Evolutionary conservation across 1,139 yeast species (phyloP), one percentile per base, ranked within the genome.

Genomic region (Blastobotrys elegans): DNA sequence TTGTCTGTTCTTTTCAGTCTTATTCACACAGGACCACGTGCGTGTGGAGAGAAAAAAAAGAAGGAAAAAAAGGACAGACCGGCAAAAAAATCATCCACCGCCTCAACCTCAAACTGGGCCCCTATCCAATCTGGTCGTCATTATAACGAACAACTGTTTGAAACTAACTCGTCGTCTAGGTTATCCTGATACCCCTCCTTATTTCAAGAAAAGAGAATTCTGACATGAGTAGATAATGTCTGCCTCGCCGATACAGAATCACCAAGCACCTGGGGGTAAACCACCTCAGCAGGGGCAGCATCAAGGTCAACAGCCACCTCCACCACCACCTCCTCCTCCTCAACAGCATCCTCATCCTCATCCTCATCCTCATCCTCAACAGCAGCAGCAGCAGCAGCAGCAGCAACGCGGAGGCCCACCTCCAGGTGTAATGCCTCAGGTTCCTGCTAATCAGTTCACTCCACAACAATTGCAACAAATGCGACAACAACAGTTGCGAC

Each of bases 171-270:
- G n/a, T n/a, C n/a, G n/a, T n/a, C n/a, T n/a, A n/a, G n/a, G n/a
- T n/a, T n/a, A n/a, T n/a, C n/a, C n/a, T n/a, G n/a, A n/a, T n/a
- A n/a, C n/a, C n/a, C n/a, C n/a, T n/a, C n/a, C n/a, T n/a, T n/a
- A n/a, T n/a, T n/a, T n/a, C n/a, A n/a, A n/a, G n/a, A 27, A 27
- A 27, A 27, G 30, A 8, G 8, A 27, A 5, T 20, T 10, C 21
- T 14, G 22, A n/a, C 14, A 42, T 42, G 46, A 41, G 34, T 40
- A 37, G 41, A 46, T 40, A 42, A 55, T 55, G 58, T 55, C 58
- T 13, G 58, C 57, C 17, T 55, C 58, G 46, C 58, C 58, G 18
- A 48, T 55, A 34, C 58, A 55, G 47, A 54, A 55, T 30, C 57
- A 55, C 38, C 58, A 53, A 48, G 40, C 49, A 36, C 53, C 58